Percentiles rank a stretch among this genome's conserved stretches.
Conservation (phyloP, 1,284 basidiomycete genomes). For the Vanrija sp. region DNA sequence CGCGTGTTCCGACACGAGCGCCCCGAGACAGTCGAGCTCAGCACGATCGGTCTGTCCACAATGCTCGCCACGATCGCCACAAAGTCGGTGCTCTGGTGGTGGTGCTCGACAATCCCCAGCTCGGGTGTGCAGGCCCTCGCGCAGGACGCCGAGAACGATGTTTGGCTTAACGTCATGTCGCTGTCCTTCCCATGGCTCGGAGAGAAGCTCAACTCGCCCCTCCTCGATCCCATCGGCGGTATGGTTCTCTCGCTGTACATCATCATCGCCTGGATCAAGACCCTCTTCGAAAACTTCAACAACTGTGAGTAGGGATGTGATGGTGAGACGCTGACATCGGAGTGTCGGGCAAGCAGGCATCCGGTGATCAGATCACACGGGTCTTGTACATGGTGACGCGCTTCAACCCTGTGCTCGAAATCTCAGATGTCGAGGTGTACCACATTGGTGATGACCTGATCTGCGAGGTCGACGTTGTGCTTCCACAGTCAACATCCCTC, state of each 20-base stretch:
- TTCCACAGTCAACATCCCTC: slow-evolving; percentile 48
- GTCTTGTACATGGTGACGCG: slow-evolving; percentile 53
- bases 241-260: slow-evolving; percentile 52
- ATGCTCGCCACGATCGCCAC: slow-evolving; percentile 57
- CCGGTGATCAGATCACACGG: slow-evolving; percentile 39
- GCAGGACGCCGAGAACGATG: slow-evolving; percentile 56
- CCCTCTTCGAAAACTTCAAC: slow-evolving; percentile 50
- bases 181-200: slow-evolving; percentile 54
- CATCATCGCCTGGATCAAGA: slow-evolving; percentile 50
- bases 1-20: slow-evolving; percentile 28
- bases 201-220: slow-evolving; percentile 31
- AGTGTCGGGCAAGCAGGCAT: slow-evolving; percentile 42
- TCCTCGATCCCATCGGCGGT: slow-evolving; percentile 53
- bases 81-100: slow-evolving; percentile 53
- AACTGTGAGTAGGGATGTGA: slow-evolving; percentile 36
- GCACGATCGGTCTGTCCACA: slow-evolving; percentile 44
- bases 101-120: slow-evolving; percentile 46
- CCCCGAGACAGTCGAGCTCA: slow-evolving; percentile 38
- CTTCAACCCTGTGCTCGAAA: slow-evolving; percentile 47
- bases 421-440: slow-evolving; percentile 48
- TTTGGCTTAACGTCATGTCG: slow-evolving; percentile 56
- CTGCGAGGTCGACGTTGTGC: slow-evolving; percentile 51
- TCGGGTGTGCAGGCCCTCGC: slow-evolving; percentile 49
- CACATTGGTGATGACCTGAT: slow-evolving; percentile 51
- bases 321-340: not conserved